These are phyloP conservation scores for Cryptococcus depauperatus DNA, from an alignment of 1,284 basidiomycete genomes.

Conservation along the genomic window DNA sequence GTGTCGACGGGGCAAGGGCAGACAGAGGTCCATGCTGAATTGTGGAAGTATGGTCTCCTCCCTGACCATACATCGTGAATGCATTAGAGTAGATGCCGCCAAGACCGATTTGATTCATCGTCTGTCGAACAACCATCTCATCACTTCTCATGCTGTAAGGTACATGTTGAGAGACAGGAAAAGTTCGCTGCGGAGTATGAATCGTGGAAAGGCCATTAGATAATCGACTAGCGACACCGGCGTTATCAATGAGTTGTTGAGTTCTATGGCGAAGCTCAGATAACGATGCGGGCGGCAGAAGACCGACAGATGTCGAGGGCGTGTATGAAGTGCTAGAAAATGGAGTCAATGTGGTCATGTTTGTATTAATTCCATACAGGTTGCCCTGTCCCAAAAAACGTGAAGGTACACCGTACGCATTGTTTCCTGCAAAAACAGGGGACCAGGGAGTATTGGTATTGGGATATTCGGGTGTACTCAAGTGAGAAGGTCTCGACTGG, in stretches of 20 bases:
- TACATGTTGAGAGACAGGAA: constrained; percentile 55
- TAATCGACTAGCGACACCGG: constrained; percentile 30
- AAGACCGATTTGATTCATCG: constrained; percentile 31
- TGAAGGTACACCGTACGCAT: no score
- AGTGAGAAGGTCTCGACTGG: no score
- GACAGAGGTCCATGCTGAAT: no score
- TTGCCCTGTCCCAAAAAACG: no score
- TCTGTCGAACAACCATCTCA: constrained; percentile 36
- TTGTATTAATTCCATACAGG: no score
- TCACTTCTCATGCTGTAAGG: constrained; percentile 55
- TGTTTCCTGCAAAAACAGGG: no score
- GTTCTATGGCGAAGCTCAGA: constrained; percentile 79
- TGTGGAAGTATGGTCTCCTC: no score
- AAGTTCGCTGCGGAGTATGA: constrained; percentile 51
- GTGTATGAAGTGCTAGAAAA: constrained; percentile 76
- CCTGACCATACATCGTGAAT: no score
- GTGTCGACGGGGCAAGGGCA: no score
- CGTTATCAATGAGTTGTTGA: constrained; percentile 69
- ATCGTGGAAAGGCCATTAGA: constrained; percentile 49
- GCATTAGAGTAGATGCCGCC: constrained; percentile 24
- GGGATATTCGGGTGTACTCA: no score
- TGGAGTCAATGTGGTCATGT: no score
- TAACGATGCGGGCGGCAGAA: constrained; percentile 62
- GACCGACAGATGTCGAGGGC: constrained; percentile 71
- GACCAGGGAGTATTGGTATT: no score